These are phyloP conservation scores for Fabrea salina DNA, from an alignment of 169 alveolate genomes.

Conservation along the genomic window DNA sequence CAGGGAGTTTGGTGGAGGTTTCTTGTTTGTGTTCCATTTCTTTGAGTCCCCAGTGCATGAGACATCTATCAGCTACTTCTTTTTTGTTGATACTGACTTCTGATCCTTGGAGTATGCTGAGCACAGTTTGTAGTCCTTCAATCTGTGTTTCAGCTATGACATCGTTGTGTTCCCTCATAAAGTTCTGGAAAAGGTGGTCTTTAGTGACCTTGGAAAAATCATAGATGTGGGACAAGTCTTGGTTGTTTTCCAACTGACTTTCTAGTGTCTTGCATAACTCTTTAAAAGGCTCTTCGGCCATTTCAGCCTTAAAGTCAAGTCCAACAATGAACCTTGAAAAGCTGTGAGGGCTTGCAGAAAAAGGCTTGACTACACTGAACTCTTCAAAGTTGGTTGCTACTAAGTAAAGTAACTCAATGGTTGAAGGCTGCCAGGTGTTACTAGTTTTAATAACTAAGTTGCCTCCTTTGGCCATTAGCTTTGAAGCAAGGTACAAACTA, in stretches of 20 bases:
- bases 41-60: not conserved
- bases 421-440: not conserved
- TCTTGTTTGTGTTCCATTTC: not conserved
- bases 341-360: not conserved
- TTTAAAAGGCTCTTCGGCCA: not conserved
- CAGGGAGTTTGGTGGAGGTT: not conserved
- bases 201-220: not conserved
- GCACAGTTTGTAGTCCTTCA: not conserved
- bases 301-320: not conserved
- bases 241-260: not conserved
- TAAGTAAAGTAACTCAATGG: not conserved
- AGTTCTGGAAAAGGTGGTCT: not conserved
- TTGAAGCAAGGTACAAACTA: not conserved
- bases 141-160: not conserved
- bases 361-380: not conserved
- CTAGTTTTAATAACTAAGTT: not conserved
- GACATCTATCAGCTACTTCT: slow-evolving; percentile 17
- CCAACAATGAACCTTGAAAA: not conserved
- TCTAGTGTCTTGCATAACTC: not conserved
- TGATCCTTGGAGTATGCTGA: not conserved
- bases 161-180: not conserved
- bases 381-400: not conserved
- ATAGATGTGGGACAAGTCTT: not conserved
- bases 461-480: slow-evolving; percentile 16
- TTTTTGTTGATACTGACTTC: not conserved